Base-by-base conservation (phyloP, 2,329 filamentous ascomycete genomes). In the Fusarium luffae region DNA sequence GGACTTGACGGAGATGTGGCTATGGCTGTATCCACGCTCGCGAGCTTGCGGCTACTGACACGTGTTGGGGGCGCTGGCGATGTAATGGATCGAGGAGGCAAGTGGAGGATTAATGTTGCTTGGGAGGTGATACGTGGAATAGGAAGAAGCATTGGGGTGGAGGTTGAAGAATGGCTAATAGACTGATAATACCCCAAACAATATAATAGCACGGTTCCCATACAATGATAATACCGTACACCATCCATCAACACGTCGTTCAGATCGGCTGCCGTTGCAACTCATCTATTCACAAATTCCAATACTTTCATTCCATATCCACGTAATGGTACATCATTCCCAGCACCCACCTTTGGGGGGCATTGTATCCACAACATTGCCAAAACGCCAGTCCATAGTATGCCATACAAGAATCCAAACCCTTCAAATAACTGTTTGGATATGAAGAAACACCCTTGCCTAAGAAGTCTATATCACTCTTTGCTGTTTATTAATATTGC, bases 81-180 rank as follows among this genome's bases (percentile, higher is more conserved):
- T 79, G 81, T 85, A 27, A 82, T 93, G 74, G 92, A 95, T 76
- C 83, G 88, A 1, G 88, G 88, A 1, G 89, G 88, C 7, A 90
- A 91, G 79, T 96, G 92, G 91, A 88, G 91, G 74, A 90, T 94
- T 12, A 93, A 92, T 71, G 89, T 93, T 60, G 89, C 90, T 2
- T 94, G 92, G 92, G 93, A 96, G 75, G 89, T 91, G 67, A 88
- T 92, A 9, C 83, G 90, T 64, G 86, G 85, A 5, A 81, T 96
- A 68, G 93, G 92, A 28, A 83, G 93, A 75, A 90, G 88, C 75
- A 87, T 96, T 54, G 90, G 91, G 4, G 85, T 96, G n/a, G 92
- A 94, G 77, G 85, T 94, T 14, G 89, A 92, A 67, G 92, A 95
- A 77, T 94, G 90, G 85, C 80, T 93, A 58, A 85, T 90, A 50